These are phyloP conservation scores for Cryptococcus sp. DNA, from an alignment of 1,284 basidiomycete genomes.

Conservation along the genomic window DNA sequence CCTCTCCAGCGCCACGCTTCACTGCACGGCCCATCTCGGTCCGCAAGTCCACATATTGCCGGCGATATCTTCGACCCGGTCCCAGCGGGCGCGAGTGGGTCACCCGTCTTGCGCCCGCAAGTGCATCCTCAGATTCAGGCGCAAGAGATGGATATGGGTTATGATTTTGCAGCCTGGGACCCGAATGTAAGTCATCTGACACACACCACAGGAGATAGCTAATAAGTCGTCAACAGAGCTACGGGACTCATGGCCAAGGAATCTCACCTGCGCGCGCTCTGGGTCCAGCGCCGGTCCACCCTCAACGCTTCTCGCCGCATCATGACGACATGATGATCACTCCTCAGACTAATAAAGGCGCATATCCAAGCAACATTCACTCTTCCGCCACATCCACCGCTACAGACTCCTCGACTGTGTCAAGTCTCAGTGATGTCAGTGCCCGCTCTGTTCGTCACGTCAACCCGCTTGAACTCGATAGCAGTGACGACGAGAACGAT, in stretches of 20 bases:
- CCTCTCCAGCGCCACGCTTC: constrained; percentile 33
- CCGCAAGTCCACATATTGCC: constrained; percentile 37
- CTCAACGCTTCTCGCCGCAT: constrained; percentile 34
- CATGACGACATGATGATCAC: constrained; percentile 30
- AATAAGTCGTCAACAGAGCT: constrained; percentile 6
- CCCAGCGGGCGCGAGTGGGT: constrained; percentile 12
- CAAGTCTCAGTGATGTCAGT: constrained; percentile 13
- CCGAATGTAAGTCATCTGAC: constrained; percentile 9
- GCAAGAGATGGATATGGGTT: constrained; percentile 16
- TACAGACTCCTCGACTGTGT: constrained; percentile 17
- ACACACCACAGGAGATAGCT: not conserved
- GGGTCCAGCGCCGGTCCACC: constrained; percentile 41
- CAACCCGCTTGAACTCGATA: constrained; percentile 16
- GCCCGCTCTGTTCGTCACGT: constrained; percentile 9
- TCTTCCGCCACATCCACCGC: constrained; percentile 32
- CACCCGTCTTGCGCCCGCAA: constrained; percentile 19
- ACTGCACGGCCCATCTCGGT: constrained; percentile 21
- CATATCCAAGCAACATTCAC: constrained; percentile 17
- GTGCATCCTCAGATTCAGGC: constrained; percentile 12
- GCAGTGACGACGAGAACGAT: constrained; percentile 44
- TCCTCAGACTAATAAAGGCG: constrained; percentile 26
- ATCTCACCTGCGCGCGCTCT: constrained; percentile 49
- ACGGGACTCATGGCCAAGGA: constrained; percentile 24
- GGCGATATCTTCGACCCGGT: constrained; percentile 39
- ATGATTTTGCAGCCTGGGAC: constrained; percentile 18